Evolutionary conservation across 2,329 filamentous ascomycete genomes (phyloP).

Genomic region (Neofusicoccum sp.): DNA sequence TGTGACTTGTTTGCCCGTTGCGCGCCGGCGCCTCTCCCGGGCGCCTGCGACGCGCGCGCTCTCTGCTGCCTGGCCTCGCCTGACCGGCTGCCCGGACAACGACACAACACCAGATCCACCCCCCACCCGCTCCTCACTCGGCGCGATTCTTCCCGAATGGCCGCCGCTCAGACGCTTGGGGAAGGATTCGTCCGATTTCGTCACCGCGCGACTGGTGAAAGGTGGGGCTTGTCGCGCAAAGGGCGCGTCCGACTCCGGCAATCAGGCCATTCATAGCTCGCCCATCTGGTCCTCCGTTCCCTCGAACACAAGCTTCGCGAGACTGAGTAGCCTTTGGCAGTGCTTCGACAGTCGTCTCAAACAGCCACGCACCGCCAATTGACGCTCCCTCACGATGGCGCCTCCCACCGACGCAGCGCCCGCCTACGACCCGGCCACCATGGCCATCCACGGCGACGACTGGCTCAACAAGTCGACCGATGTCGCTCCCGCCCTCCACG

Average conservation of each 20-base stretch:
- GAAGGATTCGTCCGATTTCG: not conserved
- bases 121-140: not conserved
- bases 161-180: not conserved
- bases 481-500: constrained; percentile 84
- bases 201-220: not conserved
- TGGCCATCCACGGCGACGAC: constrained; percentile 81
- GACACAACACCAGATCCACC: not conserved
- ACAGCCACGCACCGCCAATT: not conserved
- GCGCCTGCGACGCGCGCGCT: not conserved
- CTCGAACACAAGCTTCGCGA: not conserved
- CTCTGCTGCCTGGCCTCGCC: not conserved
- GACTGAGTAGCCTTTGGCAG: not conserved
- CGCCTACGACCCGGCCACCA: constrained; percentile 62
- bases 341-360: not conserved
- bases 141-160: constrained; percentile 4
- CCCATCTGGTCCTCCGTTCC: not conserved
- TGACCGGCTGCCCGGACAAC: not conserved
- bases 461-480: constrained; percentile 70
- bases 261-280: not conserved
- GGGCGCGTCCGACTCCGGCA: not conserved
- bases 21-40: too few species aligned
- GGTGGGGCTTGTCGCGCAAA: not conserved
- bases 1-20: not conserved
- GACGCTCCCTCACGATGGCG: not conserved
- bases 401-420: constrained; percentile 17